Evolutionary conservation across 495 filamentous ascomycete species (phyloP), one percentile per base, ranked within the genome.

Genomic region (Aspergillus bertholletiae): DNA sequence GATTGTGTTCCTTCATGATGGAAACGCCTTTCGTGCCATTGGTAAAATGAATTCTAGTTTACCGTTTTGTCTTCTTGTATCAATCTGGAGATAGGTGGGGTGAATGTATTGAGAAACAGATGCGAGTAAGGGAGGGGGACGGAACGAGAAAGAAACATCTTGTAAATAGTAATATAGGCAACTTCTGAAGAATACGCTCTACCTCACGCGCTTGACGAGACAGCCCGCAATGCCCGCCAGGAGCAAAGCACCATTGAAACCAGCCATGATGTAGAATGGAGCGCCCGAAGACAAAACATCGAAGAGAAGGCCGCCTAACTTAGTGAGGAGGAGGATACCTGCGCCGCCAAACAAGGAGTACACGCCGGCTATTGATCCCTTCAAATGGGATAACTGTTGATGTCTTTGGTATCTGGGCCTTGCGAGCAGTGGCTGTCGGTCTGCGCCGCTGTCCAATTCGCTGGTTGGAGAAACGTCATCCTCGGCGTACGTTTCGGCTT

Each of bases 271-370:
- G 71, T 88, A 94, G 68, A 98, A 97, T 12, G 94, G 94, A 37
- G 89, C 84, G 1, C 88, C 86, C 3, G 75, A 76, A 5, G 83
- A 83, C 50, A 84, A 63, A 21, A 57, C 69, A 68, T 97, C 92
- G 64, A 96, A 97, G 43, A 96, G 65, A 22, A 82, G 78, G 0
- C 94, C 94, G n/a, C 94, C 94, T 15, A 92, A 65, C 70, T 98
- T 98, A 20, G 94, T 98, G 23, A 98, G 76, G 2, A 96, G 68
- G 46, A 98, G 64, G 27, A 98, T 98, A 0, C 92, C 94, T 0
- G 84, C 86, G n/a, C 93, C 94, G 12, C 94, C 94, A 51, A 86
- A 88, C 53, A 96, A 80, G 49, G 88, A 92, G 63, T 98, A 98
- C 1, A 96, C 85, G 0, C 94, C 94, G 9, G 94, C 92, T 56